Evolutionary conservation across 352 stramenopile species (phyloP), one percentile per base, ranked within the genome.

Genomic region (Sclerospora graminicola): DNA sequence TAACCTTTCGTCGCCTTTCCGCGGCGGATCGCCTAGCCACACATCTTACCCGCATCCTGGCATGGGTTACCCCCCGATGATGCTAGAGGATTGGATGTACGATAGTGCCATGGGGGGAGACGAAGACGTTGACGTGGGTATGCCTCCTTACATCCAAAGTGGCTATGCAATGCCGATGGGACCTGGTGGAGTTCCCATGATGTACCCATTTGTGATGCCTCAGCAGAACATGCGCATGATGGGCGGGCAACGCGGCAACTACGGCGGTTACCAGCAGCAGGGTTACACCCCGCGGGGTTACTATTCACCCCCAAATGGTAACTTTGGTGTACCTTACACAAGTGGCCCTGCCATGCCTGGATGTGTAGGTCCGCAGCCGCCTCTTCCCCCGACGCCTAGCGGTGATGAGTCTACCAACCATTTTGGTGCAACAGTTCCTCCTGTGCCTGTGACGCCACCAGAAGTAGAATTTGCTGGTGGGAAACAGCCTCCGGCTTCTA

Each of bases 21-120:
- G 64, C 29, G 53, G 53, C 7, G 51, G 51, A 29, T 65, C 63
- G 21, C 60, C 56, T 30, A 56, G 66, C 26, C 63, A 47, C 36
- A 42, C 58, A 47, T 63, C 68, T 5, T 70, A 74, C 42, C 51
- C 61, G 1, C 51, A 61, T 19, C 61, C 59, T 55, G 55, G 58
- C 0, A 66, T 82, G 51, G 50, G 70, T 3, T 82, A 82, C 44
- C 33, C 57, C 20, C 66, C 41, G 1, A 39, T 58, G n/a, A 58
- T 60, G 33, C 72, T 71, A 15, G 71, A 89, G 9, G 78, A 88
- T 34, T 91, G 77, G 77, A 68, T 80, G 61, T 91, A 91, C 41
- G 75, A 84, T 10, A 55, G 59, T 24, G 59, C 28, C 19, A 44
- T 56, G 39, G 39, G 50, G 35, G 51, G 35, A 41, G 56, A 82